A percentile compares a stretch with the other conserved stretches of the same genome.
Evolutionary conservation across 495 filamentous ascomycete species (phyloP).

Genomic region (Penicillium ucsense): DNA sequence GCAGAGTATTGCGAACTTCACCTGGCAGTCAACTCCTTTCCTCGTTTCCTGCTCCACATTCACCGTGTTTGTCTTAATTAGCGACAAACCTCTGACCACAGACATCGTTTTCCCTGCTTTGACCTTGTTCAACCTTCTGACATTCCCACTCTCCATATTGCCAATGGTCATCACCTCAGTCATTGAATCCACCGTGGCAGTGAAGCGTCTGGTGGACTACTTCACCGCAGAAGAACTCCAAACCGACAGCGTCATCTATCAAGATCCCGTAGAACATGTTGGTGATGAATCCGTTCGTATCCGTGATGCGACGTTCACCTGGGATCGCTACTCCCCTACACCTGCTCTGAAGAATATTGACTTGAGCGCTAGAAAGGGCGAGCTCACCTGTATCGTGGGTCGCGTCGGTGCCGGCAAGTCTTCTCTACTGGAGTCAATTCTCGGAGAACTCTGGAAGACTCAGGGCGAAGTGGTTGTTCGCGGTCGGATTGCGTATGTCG

Average conservation of each 20-base stretch:
- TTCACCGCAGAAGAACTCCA: constrained; percentile 88
- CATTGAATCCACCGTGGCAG: constrained; percentile 92
- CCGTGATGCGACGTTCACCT: constrained; percentile 82
- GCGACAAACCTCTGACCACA: constrained; percentile 71
- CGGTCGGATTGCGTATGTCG: constrained; percentile 80
- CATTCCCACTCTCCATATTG: constrained; percentile 87
- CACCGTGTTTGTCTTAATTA: constrained; percentile 81
- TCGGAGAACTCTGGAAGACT: constrained; percentile 86
- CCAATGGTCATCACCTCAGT: constrained; percentile 97
- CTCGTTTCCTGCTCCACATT: constrained; percentile 97
- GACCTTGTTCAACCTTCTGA: constrained; percentile 85
- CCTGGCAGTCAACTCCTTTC: constrained; percentile 99
- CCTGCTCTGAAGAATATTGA: constrained; percentile 67
- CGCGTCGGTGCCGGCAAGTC: constrained; percentile 93
- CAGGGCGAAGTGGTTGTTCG: constrained; percentile 76
- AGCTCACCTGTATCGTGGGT: constrained; percentile 89
- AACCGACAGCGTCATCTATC: constrained; percentile 61
- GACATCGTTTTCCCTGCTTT: constrained; percentile 94
- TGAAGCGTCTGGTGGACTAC: constrained; percentile 74
- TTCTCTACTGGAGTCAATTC: constrained; percentile 73
- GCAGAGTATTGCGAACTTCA: constrained; percentile 91
- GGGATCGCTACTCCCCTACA: constrained; percentile 66
- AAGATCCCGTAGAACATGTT: constrained; percentile 54
- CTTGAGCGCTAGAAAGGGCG: constrained; percentile 79
- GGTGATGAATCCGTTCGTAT: constrained; percentile 83